Evolutionary conservation across 1,284 basidiomycete species (phyloP), one percentile per base, ranked within the genome.

Genomic region (Fomes fomentarius): DNA sequence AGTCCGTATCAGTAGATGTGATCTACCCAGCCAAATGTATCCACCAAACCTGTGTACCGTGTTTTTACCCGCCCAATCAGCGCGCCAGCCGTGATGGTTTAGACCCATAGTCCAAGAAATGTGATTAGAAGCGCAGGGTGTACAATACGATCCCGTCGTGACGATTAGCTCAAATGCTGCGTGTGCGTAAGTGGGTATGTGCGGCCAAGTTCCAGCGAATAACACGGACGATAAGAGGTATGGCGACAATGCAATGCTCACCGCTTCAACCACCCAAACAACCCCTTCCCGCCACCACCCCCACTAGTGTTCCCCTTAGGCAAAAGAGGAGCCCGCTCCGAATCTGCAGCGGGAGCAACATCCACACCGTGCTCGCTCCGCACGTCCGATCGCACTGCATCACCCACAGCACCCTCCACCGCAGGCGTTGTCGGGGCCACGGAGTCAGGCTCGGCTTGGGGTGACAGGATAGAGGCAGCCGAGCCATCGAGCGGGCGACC

Each of bases 401-500:
- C 65, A 11, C 56, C 63, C 1, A 62, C 57, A 0, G 58, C 63
- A 6, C 56, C 63, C n/a, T 63, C 58, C 10, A 65, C 56, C 10
- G 19, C 58, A 37, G 34, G 62, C 41, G 37, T 57, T 57, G 21
- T 65, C 63, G 21, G 58, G 52, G 49, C 37, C 3, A 22, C 52
- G 15, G n/a, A 61, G 55, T 14, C 54, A 48, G 25, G 60, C 19
- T 42, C 37, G 4, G 45, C 41, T 17, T 47, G 59, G 28, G 7
- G 28, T 12, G 7, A 30, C 28, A 12, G 12, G 17, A 62, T 17
- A 24, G 58, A 56, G 25, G 54, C 41, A 41, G 31, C 34, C 28
- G 56, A 22, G 30, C 57, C 47, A 21, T 22, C 56, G 22, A 91
- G 68, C 0, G 88, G 83, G 33, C 82, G 76, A 0, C 97, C 96